Evolutionary conservation across 192 early-diverging fungal genomes (phyloP), one percentile per base, ranked within the genome.

Genomic region (Kappamyces sp.): DNA sequence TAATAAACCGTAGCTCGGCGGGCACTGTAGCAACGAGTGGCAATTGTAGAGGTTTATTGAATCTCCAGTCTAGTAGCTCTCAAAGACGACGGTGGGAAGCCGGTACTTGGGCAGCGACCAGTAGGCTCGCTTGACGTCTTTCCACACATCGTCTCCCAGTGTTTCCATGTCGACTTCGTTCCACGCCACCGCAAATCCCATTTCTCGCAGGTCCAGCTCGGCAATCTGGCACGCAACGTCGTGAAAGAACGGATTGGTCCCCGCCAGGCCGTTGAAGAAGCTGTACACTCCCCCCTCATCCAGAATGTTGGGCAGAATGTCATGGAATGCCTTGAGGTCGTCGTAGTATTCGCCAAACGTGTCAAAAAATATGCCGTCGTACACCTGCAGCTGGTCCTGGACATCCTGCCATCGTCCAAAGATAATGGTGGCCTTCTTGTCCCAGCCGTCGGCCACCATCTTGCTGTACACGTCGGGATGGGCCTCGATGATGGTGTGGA

Each of bases 171-270:
- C 63, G 62, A 93, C 84, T 44, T 86, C 80, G 12, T 84, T 71
- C 61, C 77, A 93, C 64, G 87, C 77, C 0, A 84, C 87, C n/a
- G 66, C 63, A 2, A 98, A 70, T 12, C 93, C 92, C 49, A 91
- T 78, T 5, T 87, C 87, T 32, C 65, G 63, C 66, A 97, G 67
- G 66, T 98, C 93, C 0, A 88, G 69, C 48, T 89, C 87, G 0
- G 85, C 90, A 40, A 98, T 80, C 41, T 82, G 68, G 67, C 93
- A 93, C 49, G 90, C 90, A 3, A 98, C 92, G 51, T 95, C 93
- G 74, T 98, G 92, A 77, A 98, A 98, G 66, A 97, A 91, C 62
- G 85, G 78, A 71, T 97, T 94, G 32, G 89, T 90, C 39, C 91
- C 92, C 6, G 90, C 90, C 5, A 95, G 69, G 3, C 95, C 95